A percentile compares a stretch with the other conserved stretches of the same genome.
These are phyloP conservation scores for Syncephalastrum contaminatum DNA, from an alignment of 371 early-diverging fungal species.

Conservation along the genomic window DNA sequence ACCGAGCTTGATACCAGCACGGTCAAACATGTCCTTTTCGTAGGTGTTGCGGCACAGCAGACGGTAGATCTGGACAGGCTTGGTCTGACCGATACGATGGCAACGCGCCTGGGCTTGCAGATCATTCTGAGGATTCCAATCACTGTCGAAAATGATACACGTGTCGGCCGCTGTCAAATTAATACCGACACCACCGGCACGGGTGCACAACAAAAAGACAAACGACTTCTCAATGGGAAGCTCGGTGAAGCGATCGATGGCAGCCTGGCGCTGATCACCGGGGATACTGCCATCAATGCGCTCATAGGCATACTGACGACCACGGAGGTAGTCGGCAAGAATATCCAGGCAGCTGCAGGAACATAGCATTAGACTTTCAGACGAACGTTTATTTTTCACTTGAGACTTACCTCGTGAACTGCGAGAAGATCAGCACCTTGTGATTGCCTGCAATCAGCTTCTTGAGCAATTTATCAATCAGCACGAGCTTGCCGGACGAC, in stretches of 20 bases:
- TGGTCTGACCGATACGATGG: conserved; percentile 96
- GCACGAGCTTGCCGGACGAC: conserved; percentile 85
- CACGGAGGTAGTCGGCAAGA: conserved; percentile 86
- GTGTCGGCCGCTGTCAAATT: conserved; percentile 95
- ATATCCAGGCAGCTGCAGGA: conserved; percentile 69
- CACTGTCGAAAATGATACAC: conserved; percentile 94
- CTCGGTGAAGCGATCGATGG: conserved; percentile 92
- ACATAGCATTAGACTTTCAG: conserved; percentile 1
- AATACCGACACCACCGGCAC: conserved; percentile 95
- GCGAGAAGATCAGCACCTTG: conserved; percentile 94
- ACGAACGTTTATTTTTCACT: background rate
- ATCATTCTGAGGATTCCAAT: conserved; percentile 98
- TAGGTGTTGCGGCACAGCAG: conserved; percentile 91
- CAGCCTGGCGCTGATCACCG: conserved; percentile 91
- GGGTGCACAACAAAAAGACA: conserved; percentile 84
- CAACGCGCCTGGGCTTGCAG: conserved; percentile 93
- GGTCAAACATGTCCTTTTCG: conserved; percentile 96
- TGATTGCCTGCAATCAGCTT: conserved; percentile 83
- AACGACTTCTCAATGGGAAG: conserved; percentile 71
- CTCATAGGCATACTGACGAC: conserved; percentile 76
- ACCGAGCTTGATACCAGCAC: conserved; percentile 92
- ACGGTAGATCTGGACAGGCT: conserved; percentile 86
- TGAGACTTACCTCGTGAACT: conserved; percentile 69
- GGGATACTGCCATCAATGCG: conserved; percentile 90
- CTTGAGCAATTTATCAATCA: conserved; percentile 85